phyloP scores from a whole-genome alignment of 768 basidiomycete genomes.

The Suillus plorans region DNA sequence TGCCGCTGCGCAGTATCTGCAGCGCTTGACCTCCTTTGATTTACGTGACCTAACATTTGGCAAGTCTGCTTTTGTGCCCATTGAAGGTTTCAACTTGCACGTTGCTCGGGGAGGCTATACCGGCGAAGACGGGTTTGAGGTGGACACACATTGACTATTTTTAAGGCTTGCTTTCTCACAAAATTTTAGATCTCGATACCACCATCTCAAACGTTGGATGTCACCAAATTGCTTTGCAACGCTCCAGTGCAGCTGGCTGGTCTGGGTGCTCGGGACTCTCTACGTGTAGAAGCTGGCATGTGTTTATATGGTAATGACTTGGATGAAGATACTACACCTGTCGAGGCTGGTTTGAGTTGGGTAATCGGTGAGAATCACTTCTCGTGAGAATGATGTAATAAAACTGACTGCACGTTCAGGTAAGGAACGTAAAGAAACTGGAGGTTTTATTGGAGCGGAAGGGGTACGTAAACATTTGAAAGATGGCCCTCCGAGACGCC shows the following conservation, averaged over 20 bases:
- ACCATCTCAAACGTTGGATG: slow-evolving; percentile 67
- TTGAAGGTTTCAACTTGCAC: slow-evolving; percentile 65
- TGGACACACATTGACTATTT: slow-evolving; percentile 26
- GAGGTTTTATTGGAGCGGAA: slow-evolving; percentile 78
- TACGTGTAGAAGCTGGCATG: slow-evolving; percentile 96
- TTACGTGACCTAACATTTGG: slow-evolving; percentile 80
- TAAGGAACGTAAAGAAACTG: slow-evolving; percentile 74
- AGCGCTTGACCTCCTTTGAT: slow-evolving; percentile 73
- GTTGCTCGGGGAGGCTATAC: slow-evolving; percentile 96
- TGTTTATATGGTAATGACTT: slow-evolving; percentile 95
- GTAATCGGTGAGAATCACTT: slow-evolving; percentile 68
- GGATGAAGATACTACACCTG: slow-evolving; percentile 80
- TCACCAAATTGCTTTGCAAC: slow-evolving; percentile 62
- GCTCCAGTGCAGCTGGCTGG: slow-evolving; percentile 80
- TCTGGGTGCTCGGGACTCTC: slow-evolving; percentile 87
- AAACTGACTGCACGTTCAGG: slow-evolving; percentile 40
- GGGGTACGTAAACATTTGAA: slow-evolving; percentile 73
- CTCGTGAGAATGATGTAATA: background rate
- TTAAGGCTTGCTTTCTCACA: slow-evolving; percentile 6
- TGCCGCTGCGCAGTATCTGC: slow-evolving; percentile 75
- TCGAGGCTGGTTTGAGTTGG: slow-evolving; percentile 93
- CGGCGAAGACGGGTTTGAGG: slow-evolving; percentile 98
- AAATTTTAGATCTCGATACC: slow-evolving; percentile 79
- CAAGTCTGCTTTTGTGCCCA: slow-evolving; percentile 73
- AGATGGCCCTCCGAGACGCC: slow-evolving; percentile 70